Evolutionary conservation across 345 rosid species (phyloP), one percentile per base, ranked within the genome.

Genomic region (Chamaenerion angustifolium): DNA sequence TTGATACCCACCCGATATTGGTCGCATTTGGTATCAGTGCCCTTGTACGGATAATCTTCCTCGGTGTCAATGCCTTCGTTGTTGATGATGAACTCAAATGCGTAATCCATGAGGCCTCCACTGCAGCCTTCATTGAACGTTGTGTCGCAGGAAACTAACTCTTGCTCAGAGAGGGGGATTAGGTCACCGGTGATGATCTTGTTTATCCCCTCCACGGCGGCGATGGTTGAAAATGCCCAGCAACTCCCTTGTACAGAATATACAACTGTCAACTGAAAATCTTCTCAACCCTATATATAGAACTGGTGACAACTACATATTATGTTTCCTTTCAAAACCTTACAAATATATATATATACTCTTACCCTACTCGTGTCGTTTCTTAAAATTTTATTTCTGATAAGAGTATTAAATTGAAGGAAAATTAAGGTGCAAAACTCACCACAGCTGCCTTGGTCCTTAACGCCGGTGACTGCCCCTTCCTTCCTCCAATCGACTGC

Each of bases 51-150:
- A 43, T 87, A 92, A 68, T 92, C 98, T 37, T 74, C 70, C 12
- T 92, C 96, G 0, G 78, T 43, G 69, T 87, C 96, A 42, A 92
- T 74, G 40, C 98, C 98, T 1, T 95, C 96, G 48, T 92, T 87
- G 31, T 76, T 69, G 47, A 92, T 87, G 43, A 84, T 92, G 74
- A 92, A 92, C 54, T 92, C 76, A 43, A 82, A 92, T 4, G 74
- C 98, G 60, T 87, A 76, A 56, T 92, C 98, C 95, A 92, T 87
- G 14, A 87, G 78, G 48, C 96, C 98, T 1, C 98, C 98, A 53
- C 77, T 78, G 63, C 98, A 87, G 19, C 96, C 98, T 68, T 82
- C 68, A 46, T 92, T 87, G 45, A 81, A 80, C 1, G 76, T 43
- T 7, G 58, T 82, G 58, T 92, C 96, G 43, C 98, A 92, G 46